Base-by-base conservation (phyloP, 257 asterid genomes). In the Coffea eugenioides region DNA sequence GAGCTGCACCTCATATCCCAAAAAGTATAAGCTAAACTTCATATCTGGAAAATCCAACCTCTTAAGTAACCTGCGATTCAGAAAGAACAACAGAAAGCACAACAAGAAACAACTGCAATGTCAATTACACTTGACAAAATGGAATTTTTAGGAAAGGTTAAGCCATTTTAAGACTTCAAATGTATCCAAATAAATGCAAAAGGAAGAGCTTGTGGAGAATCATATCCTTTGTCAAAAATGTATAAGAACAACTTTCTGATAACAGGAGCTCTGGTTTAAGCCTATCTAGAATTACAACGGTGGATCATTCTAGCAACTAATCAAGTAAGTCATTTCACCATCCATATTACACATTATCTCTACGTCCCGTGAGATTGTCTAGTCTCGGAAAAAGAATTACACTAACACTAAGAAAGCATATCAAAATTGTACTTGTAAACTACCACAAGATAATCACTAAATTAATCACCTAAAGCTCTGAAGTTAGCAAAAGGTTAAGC, bases 21-120 rank as follows among this genome's bases (percentile, higher is more conserved):
- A 48, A 85, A 96, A 92, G 82, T 93, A 94, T 66, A 96, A 85
- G 67, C 90, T 87, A 77, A 92, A 93, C 88, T 96, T 92, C 90
- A 92, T 45, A 80, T 91, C 98, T 34, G 89, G 84, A 82, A 93
- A 92, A 88, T 96, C 98, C 88, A 96, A 82, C 86, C 97, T 90
- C 82, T 96, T 96, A 69, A 96, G 96, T 93, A 96, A 86, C 82
- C 98, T 96, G 88, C 16, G 78, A 73, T 5, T 27, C 69, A 27
- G 31, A 69, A 75, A 34, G 56, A 83, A 14, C 43, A 75, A 41
- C 69, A 27, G 31, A 69, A 75, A 34, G 56, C 82, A 14, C 43
- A 75, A 41, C 45, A 39, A 36, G 45, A 25, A 61, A 25, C 41
- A 27, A 31, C 59, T 3, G 4, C 15, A 70, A 78, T 12, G 61